Percentiles rank a stretch among this genome's conserved stretches.
Evolutionary conservation across 169 alveolate species (phyloP).

Genomic region (Plasmodium reichenowi): DNA sequence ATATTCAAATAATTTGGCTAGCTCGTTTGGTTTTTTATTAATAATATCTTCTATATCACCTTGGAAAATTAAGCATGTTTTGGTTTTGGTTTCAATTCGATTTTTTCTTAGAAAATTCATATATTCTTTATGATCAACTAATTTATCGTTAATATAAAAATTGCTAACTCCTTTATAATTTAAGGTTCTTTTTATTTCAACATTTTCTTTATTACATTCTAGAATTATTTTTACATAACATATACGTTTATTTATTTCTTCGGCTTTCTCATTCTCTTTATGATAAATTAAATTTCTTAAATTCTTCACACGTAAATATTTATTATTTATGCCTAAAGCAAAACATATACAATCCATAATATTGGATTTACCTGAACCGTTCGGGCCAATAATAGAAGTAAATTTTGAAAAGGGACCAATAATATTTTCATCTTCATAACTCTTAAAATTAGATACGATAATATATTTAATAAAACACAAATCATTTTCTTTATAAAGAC

Average conservation of each 20-base stretch:
- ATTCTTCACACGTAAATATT: conserved; percentile 89
- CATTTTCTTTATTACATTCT: conserved; percentile 81
- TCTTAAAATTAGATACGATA: conserved; percentile 89
- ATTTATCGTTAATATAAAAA: conserved; percentile 86
- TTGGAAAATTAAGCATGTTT: conserved; percentile 90
- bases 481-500: conserved; percentile 12
- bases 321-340: conserved; percentile 90
- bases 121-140: conserved; percentile 84
- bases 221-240: conserved; percentile 87
- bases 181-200: conserved; percentile 88
- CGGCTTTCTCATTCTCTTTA: conserved; percentile 83
- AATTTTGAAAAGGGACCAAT: conserved; percentile 91
- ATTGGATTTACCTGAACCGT: conserved; percentile 95
- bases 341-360: conserved; percentile 91
- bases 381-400: conserved; percentile 94
- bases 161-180: conserved; percentile 85
- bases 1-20: conserved; percentile 90
- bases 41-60: conserved; percentile 93
- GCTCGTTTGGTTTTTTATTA: conserved; percentile 89
- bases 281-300: conserved; percentile 90
- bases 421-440: conserved; percentile 92
- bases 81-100: conserved; percentile 83
- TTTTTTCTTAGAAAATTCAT: conserved; percentile 76
- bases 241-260: conserved; percentile 38
- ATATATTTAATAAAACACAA: conserved; percentile 76